phyloP scores from a whole-genome alignment of 306 rosid genomes.

The Adenanthera pavonina region DNA sequence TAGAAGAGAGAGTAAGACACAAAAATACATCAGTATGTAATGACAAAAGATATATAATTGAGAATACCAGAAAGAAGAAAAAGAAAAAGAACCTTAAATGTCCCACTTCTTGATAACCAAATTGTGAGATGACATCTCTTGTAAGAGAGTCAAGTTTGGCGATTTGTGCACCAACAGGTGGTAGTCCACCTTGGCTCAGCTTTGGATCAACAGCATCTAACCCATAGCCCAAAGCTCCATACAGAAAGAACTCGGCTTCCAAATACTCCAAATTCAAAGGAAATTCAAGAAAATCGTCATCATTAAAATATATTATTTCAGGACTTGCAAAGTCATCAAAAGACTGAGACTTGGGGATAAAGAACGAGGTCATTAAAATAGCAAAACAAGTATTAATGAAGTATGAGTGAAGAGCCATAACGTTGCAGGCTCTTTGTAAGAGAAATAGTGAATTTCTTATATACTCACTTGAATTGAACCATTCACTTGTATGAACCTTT shows the following conservation, averaged over 20 bases:
- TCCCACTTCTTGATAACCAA: neutral
- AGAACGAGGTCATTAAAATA: neutral
- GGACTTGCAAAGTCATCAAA: neutral
- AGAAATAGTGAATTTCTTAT: neutral
- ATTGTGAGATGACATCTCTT: neutral
- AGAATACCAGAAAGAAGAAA: too few relatives aligned
- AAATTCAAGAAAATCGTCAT: neutral
- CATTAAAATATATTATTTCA: neutral
- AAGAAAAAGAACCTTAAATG: conserved; percentile 55
- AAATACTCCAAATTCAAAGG: neutral
- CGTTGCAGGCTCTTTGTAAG: neutral
- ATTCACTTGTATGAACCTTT: neutral
- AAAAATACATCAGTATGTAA: too few relatives aligned
- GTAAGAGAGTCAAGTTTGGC: neutral
- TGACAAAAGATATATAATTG: too few relatives aligned
- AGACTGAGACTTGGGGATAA: neutral
- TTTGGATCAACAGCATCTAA: neutral
- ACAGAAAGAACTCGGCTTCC: neutral
- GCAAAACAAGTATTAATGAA: neutral
- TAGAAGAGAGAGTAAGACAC: too few relatives aligned
- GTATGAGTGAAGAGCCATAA: neutral
- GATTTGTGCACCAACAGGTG: neutral
- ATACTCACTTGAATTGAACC: neutral
- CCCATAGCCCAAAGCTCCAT: neutral
- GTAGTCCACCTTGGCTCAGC: neutral